A percentile compares a stretch with the other conserved stretches of the same genome.
phyloP scores from a whole-genome alignment of 2,329 filamentous ascomycete genomes.

The Fusarium pininemorale region DNA sequence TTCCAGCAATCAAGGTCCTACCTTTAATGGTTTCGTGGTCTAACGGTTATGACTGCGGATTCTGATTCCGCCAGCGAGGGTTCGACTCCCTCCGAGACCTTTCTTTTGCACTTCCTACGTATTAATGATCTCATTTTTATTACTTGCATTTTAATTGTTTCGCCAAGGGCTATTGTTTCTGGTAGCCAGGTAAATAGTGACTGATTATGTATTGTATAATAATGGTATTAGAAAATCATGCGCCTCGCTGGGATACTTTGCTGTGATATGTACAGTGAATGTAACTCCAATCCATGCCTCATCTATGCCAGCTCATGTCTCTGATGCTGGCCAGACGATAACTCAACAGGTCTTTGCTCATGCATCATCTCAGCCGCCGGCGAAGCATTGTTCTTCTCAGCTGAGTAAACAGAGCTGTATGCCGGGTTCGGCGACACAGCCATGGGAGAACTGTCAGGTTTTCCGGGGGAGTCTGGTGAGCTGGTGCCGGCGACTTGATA shows the following conservation, averaged over 20 bases:
- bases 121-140: not conserved
- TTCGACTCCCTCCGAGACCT: constrained; percentile 1
- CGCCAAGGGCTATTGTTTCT: too few species aligned
- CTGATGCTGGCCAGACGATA: not conserved
- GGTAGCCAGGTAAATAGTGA: not conserved
- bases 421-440: not conserved
- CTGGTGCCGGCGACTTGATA: not conserved
- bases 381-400: not conserved
- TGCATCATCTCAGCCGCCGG: not conserved
- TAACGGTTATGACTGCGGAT: constrained; percentile 1
- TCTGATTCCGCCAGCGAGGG: not conserved
- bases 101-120: not conserved
- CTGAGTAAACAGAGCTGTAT: not conserved
- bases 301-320: constrained; percentile 16
- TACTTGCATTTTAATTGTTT: not conserved
- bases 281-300: not conserved
- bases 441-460: not conserved
- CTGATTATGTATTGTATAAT: not conserved
- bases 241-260: not conserved
- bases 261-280: not conserved
- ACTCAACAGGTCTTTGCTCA: not conserved
- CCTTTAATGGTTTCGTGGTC: not conserved
- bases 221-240: not conserved
- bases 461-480: not conserved
- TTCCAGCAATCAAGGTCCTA: not conserved